Evolutionary conservation across 441 rosid species (phyloP), one percentile per base, ranked within the genome.

Genomic region (Biscutella auriculata): DNA sequence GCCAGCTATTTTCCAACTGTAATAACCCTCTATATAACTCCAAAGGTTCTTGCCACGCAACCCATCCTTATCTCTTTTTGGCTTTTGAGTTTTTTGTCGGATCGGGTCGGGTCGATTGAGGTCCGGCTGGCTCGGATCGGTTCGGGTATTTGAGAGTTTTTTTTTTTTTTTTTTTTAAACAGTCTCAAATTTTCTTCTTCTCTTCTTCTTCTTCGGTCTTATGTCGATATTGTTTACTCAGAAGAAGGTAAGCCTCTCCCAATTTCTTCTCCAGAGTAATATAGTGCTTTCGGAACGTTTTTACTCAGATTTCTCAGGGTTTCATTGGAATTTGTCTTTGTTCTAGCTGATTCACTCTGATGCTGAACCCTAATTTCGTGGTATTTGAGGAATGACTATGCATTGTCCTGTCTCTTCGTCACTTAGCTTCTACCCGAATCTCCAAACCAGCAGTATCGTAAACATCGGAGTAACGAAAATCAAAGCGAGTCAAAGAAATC

Each of bases 1-100:
- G 67, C 52, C 72, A 61, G 57, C 72, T 47, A 54, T 33, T 55
- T 33, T 4, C 33, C 46, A 44, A 41, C 67, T 67, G 45, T 7
- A 25, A 6, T 6, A 41, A 47, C 39, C 39, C 42, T 60, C 63
- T 41, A 12, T 0, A 5, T 40, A 23, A 14, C 48, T 54, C 63
- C 63, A 62, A 68, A 62, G 63, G 58, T 56, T 63, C 11, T n/a
- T 7, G 35, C 56, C 66, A 67, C 61, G 37, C 17, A 23, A 4
- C 34, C 44, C 10, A 19, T 36, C 13, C 40, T 60, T 67, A 67
- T 67, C 67, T 52, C 26, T 41, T 29, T n/a, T n/a, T n/a, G n/a
- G n/a, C n/a, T n/a, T n/a, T n/a, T n/a, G n/a, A n/a, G n/a, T n/a
- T 19, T 19, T 19, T 19, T 19, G 4, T 19, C 23, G 34, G 44